Base-by-base conservation (phyloP, 129 eudicot species). In the Artemisia tridentata region DNA sequence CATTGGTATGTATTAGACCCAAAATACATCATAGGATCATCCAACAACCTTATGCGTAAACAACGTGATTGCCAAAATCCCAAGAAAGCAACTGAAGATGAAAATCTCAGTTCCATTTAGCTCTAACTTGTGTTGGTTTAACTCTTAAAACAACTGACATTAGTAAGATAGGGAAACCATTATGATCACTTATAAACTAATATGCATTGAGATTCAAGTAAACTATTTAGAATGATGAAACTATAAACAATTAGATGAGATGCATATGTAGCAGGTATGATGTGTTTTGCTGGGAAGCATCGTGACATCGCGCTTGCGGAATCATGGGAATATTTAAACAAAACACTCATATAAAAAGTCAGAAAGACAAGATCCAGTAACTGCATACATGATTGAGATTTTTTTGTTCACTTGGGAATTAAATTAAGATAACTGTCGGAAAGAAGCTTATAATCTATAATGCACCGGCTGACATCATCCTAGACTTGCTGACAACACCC, bases 81-180 rank as follows among this genome's bases (percentile, higher is more conserved):
- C 63, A 68, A 52, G 73, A 17, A 52, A 27, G 73, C 73, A 52
- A 52, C 50, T 29, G 45, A 16, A 51, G 49, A 51, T 29, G 73
- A 31, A 52, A 68, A 15, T 27, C 17, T 51, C 3, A 13, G 7
- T 63, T 62, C 1, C 49, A 8, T 63, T 13, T 31, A 16, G 67
- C 25, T 31, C 41, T 48, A 50, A n/a, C 17, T 50, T 52, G 9
- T 16, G 48, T 68, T 68, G 18, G 49, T 68, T 51, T 27, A 51
- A n/a, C 3, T 1, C 12, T 21, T 67, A 3, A 65, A 17, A 14
- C 9, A 48, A 21, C 58, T 48, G 45, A 25, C 47, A 66, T 11
- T 46, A 65, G 16, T 48, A 67, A 47, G 21, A 0, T 23, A 14
- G 15, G 58, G 13, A 49, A 67, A 21, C 31, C 45, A 46, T 65